Percentiles rank a stretch among this genome's conserved stretches.
Evolutionary conservation across 1,139 yeast genomes (phyloP).

Genomic region (Yamadazyma kanchanaburiensis): DNA sequence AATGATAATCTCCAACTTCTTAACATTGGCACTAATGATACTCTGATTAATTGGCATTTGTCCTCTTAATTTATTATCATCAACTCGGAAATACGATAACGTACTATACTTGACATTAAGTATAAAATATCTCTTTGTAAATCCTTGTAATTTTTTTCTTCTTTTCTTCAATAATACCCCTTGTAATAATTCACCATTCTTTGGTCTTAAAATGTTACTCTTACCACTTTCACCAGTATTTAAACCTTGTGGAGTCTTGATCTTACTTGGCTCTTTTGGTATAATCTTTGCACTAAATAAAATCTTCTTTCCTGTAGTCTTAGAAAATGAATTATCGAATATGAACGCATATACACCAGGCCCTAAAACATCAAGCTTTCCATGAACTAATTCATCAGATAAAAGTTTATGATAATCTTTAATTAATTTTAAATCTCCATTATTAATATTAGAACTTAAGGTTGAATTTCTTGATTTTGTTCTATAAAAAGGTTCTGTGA

Average conservation of each 20-base stretch:
- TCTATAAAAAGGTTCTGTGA: constrained; percentile 30
- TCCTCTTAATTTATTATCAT: constrained; percentile 77
- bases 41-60: constrained; percentile 86
- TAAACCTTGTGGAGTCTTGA: constrained; percentile 1
- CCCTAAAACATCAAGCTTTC: constrained; percentile 51
- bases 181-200: constrained; percentile 64
- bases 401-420: constrained; percentile 47
- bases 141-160: constrained; percentile 78
- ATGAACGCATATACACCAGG: constrained; percentile 82
- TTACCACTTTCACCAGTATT: constrained; percentile 4
- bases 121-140: constrained; percentile 78
- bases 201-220: constrained; percentile 27
- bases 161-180: constrained; percentile 74
- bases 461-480: constrained; percentile 36
- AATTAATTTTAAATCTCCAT: constrained; percentile 36
- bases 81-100: constrained; percentile 69
- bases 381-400: constrained; percentile 59
- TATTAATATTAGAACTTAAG: constrained; percentile 29
- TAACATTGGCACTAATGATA: constrained; percentile 74
- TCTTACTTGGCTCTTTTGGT: constrained; percentile 4
- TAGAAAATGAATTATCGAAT: constrained; percentile 88
- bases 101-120: constrained; percentile 81
- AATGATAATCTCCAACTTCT: constrained; percentile 66
- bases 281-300: constrained; percentile 58
- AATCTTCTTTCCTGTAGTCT: constrained; percentile 78